phyloP scores from a whole-genome alignment of 2,329 filamentous ascomycete genomes.

The Xylariaceae sp. region DNA sequence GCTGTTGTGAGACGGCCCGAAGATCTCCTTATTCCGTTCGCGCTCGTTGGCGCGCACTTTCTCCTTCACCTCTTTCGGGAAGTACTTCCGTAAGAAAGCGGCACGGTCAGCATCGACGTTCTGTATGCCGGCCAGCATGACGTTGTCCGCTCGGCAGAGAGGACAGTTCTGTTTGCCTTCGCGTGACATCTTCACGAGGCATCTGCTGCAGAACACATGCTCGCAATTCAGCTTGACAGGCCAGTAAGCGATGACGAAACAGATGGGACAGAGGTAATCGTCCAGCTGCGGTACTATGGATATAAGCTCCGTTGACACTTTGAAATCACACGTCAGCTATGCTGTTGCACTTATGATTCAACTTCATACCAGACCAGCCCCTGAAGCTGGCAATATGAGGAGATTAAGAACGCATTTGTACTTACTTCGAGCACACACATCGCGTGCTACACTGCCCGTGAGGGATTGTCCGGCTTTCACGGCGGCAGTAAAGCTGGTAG shows the following conservation, averaged over 20 bases:
- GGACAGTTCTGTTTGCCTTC: constrained; percentile 65
- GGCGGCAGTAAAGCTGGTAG: constrained; percentile 54
- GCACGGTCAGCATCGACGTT: constrained; percentile 66
- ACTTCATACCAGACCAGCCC: not conserved
- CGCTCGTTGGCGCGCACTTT: constrained; percentile 68
- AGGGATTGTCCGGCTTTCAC: constrained; percentile 57
- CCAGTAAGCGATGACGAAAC: constrained; percentile 72
- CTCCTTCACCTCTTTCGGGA: constrained; percentile 63
- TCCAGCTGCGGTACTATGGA: constrained; percentile 73
- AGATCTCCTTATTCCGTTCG: constrained; percentile 67
- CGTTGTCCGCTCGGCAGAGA: constrained; percentile 65
- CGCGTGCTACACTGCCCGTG: constrained; percentile 63
- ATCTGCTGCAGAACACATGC: constrained; percentile 80
- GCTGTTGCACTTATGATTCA: not conserved
- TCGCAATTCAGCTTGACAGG: constrained; percentile 71
- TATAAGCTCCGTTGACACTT: constrained; percentile 67
- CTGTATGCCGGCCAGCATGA: constrained; percentile 64
- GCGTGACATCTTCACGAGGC: constrained; percentile 73
- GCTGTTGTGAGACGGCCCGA: constrained; percentile 59
- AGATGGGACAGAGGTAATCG: constrained; percentile 78
- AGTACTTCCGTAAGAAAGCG: constrained; percentile 68
- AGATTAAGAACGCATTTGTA: not conserved
- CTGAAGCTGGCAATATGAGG: not conserved
- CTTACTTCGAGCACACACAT: constrained; percentile 57
- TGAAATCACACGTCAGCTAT: constrained; percentile 5